Evolutionary conservation across 768 basidiomycete genomes (phyloP), one percentile per base, ranked within the genome.

Genomic region (Tylopilus intermedius): DNA sequence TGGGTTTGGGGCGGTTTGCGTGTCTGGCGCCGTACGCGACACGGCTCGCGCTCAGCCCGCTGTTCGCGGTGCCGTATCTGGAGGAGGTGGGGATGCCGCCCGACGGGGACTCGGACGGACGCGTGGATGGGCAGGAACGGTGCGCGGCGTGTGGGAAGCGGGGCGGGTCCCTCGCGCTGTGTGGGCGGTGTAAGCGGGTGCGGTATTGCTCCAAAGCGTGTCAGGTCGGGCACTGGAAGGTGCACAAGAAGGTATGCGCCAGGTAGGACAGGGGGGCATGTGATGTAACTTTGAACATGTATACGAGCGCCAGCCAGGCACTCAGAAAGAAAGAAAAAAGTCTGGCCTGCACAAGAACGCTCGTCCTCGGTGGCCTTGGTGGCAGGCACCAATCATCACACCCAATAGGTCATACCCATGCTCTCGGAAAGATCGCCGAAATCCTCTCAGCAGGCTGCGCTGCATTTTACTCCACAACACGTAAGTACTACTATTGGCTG

Each of bases 51-150:
- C 64, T 85, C 37, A 70, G 75, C 2, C 83, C 80, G 0, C 63
- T 84, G 10, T 83, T 83, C 47, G 71, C 77, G 0, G 73, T 77
- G 14, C 70, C 79, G 6, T 80, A 76, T 59, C 49, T 80, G 56
- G 78, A 81, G 55, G 61, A 61, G 13, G 59, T 77, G 18, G 67
- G 63, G 2, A 49, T 55, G 38, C n/a, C 38, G n/a, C 7, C 38
- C 1, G 32, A 33, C 32, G 10, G 8, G 29, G 35, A 49, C 4
- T 24, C 24, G 24, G 24, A 24, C 24, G 41, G 5, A 1, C 35
- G 26, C 5, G 38, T n/a, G 7, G 42, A 44, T 11, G 24, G 24
- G 24, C 22, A 32, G 37, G 45, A 21, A 14, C n/a, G 33, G 49
- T 69, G 68, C n/a, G 50, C 15, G 14, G 46, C 58, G 3, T 69